Conservation (phyloP, 176 grass and related monocot species). For the Phoenix roebelenii region DNA sequence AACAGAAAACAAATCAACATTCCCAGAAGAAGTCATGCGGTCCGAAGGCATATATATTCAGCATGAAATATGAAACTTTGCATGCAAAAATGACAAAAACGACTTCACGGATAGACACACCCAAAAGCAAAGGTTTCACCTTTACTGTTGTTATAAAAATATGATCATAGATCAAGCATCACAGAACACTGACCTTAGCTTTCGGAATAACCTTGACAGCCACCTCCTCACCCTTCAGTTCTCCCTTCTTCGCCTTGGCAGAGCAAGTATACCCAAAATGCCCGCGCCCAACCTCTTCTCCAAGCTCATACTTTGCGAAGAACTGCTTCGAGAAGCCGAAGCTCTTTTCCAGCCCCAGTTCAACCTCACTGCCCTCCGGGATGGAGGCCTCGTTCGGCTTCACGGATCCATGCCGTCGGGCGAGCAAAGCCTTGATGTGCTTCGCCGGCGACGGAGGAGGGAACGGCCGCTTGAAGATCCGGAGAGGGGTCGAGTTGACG, state of each 20-base stretch:
- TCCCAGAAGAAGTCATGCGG: no score
- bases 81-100: no score
- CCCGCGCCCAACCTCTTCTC: constrained; percentile 83
- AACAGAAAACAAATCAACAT: no score
- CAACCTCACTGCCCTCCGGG: constrained; percentile 78
- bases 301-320: constrained; percentile 93
- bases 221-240: constrained; percentile 88
- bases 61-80: no score
- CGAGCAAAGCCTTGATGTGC: constrained; percentile 91
- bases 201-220: constrained; percentile 98
- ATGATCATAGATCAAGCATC: neutral
- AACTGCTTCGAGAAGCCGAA: constrained; percentile 96
- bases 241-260: constrained; percentile 95
- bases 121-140: no score
- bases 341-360: constrained; percentile 81
- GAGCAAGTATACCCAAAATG: constrained; percentile 96
- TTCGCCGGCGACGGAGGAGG: constrained; percentile 95
- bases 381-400: constrained; percentile 94
- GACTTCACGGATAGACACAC: no score
- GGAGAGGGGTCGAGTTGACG: constrained; percentile 60
- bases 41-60: no score
- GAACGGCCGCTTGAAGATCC: constrained; percentile 86
- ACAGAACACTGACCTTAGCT: constrained; percentile 56
- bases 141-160: no score
- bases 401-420: constrained; percentile 79